phyloP scores from a whole-genome alignment of 306 rosid genomes.

The cucumber (Cucumis sativus) region Cucumber_9930_V3 NC_026660.2:9257001-9257500 shows the following conservation, averaged over 20 bases:
- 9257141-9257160: constrained; percentile 56
- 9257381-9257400: constrained; percentile 38
- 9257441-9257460: constrained; percentile 68
- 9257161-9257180: constrained; percentile 83
- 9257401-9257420: constrained; percentile 52
- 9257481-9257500: constrained; percentile 68
- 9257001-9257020: not conserved
- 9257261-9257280: not conserved
- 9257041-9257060: constrained; percentile 7
- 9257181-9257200: constrained; percentile 83
- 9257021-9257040: not conserved
- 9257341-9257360: no score
- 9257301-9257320: not conserved
- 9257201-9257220: constrained; percentile 95
- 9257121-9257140: constrained; percentile 44
- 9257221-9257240: constrained; percentile 45
- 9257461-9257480: constrained; percentile 62
- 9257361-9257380: not conserved
- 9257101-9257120: constrained; percentile 60
- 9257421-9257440: constrained; percentile 32
- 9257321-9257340: not conserved
- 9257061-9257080: constrained; percentile 1
- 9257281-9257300: not conserved
- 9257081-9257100: not conserved
- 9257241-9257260: constrained; percentile 1